Evolutionary conservation across 768 basidiomycete species (phyloP).

Genomic region (Coprinopsis cinerea): DNA sequence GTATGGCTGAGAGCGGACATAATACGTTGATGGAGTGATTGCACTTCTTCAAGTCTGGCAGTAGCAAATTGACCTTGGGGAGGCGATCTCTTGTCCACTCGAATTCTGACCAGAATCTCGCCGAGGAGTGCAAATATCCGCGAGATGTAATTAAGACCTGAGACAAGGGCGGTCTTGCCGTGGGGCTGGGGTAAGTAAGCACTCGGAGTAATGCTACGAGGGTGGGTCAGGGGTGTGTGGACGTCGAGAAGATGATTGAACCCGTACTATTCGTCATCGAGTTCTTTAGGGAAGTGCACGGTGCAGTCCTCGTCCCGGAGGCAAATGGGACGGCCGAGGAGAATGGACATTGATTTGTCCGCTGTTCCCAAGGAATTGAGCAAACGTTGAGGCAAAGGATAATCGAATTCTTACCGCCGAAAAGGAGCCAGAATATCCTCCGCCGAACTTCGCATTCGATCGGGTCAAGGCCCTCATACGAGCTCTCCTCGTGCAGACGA

Average conservation of each 20-base stretch:
- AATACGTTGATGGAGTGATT: slow-evolving; percentile 72
- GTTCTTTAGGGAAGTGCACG: slow-evolving; percentile 79
- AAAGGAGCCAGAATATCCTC: slow-evolving; percentile 83
- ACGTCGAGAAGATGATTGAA: neutral
- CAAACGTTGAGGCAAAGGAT: neutral
- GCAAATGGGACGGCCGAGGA: slow-evolving; percentile 79
- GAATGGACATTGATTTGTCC: slow-evolving; percentile 86
- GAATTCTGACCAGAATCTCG: slow-evolving; percentile 81
- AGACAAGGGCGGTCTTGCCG: slow-evolving; percentile 78
- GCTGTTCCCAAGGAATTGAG: slow-evolving; percentile 45
- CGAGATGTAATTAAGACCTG: slow-evolving; percentile 82
- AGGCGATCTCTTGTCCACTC: slow-evolving; percentile 81
- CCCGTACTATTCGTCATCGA: slow-evolving; percentile 84
- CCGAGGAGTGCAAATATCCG: slow-evolving; percentile 82
- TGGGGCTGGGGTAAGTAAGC: slow-evolving; percentile 84
- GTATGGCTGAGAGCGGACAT: slow-evolving; percentile 67
- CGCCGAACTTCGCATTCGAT: slow-evolving; percentile 87
- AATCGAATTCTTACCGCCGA: slow-evolving; percentile 54
- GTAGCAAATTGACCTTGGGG: slow-evolving; percentile 83
- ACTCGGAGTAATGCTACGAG: slow-evolving; percentile 70
- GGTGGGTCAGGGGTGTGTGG: slow-evolving; percentile 5
- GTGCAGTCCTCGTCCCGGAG: slow-evolving; percentile 89
- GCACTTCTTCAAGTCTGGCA: slow-evolving; percentile 78
- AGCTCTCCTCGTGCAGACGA: slow-evolving; percentile 81
- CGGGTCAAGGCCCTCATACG: slow-evolving; percentile 77